Conservation (phyloP, 371 early-diverging fungal species). For the Chytridiales sp. region DNA sequence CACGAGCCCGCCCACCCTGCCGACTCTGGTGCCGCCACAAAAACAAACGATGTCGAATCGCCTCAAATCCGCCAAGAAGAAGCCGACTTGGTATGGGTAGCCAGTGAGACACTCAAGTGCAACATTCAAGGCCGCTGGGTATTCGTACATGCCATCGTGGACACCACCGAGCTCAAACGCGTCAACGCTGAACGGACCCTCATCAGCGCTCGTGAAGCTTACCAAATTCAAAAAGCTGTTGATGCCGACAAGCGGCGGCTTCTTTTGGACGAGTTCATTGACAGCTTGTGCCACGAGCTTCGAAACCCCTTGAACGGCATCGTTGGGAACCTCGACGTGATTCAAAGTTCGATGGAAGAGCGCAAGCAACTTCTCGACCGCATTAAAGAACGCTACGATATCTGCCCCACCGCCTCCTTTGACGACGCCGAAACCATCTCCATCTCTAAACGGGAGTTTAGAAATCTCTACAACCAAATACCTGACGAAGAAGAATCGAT, state of each 20-base stretch:
- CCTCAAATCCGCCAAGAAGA: too few species aligned
- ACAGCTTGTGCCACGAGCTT: constrained; percentile 15
- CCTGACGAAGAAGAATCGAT: constrained; percentile 13
- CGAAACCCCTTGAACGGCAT: constrained; percentile 15
- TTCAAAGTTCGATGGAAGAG: not conserved
- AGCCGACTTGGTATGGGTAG: not conserved
- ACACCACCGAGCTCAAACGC: not conserved
- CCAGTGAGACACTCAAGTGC: not conserved
- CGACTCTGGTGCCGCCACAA: too few species aligned
- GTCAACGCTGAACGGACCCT: not conserved
- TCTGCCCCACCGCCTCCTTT: too few species aligned
- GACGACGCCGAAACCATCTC: too few species aligned
- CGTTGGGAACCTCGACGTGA: constrained; percentile 6
- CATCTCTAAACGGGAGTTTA: too few species aligned
- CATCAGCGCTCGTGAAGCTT: not conserved
- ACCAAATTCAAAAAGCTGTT: not conserved
- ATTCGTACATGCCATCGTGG: constrained; percentile 1
- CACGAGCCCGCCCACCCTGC: too few species aligned
- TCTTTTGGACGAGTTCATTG: constrained; percentile 1
- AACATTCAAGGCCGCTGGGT: not conserved
- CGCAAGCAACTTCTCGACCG: not conserved
- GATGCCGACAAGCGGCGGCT: constrained; percentile 1
- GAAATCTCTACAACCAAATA: too few species aligned
- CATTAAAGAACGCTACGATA: too few species aligned
- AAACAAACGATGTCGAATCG: too few species aligned